Evolutionary conservation across 257 asterid species (phyloP).

Genomic region (Osmanthus fragrans): DNA sequence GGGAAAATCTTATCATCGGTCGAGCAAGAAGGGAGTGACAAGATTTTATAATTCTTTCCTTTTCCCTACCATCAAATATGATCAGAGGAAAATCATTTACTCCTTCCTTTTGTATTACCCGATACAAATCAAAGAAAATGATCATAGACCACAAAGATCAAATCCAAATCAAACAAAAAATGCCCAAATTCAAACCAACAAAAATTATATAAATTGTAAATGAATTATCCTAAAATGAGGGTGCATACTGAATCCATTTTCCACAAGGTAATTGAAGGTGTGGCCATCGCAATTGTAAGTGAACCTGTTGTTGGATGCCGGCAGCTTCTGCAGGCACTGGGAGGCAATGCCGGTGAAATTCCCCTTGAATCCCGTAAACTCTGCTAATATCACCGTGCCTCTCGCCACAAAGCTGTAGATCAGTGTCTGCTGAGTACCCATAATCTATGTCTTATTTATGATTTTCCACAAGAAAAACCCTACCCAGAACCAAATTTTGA

Average conservation of each 20-base stretch:
- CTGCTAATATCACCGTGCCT: conserved; percentile 47
- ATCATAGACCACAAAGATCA: not conserved
- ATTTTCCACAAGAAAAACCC: not conserved
- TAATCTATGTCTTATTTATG: not conserved
- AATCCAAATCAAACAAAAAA: not conserved
- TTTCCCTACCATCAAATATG: not conserved
- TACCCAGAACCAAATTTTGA: not conserved
- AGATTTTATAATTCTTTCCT: not conserved
- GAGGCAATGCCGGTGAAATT: conserved; percentile 48
- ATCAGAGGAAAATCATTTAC: not conserved
- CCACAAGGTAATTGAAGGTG: conserved; percentile 55
- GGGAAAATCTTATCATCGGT: not conserved
- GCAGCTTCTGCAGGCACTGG: conserved; percentile 56
- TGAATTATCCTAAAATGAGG: not conserved
- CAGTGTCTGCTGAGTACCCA: conserved; percentile 46
- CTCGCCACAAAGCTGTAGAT: conserved; percentile 54
- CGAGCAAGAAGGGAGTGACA: not conserved
- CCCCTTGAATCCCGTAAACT: conserved; percentile 52
- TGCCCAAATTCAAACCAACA: not conserved
- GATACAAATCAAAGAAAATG: not conserved
- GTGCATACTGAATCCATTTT: conserved; percentile 55
- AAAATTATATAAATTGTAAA: not conserved
- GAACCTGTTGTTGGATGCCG: conserved; percentile 47
- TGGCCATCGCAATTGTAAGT: conserved; percentile 55
- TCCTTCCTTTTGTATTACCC: too few species aligned